Percentiles rank a stretch among this genome's conserved stretches.
phyloP scores from a whole-genome alignment of 352 stramenopile genomes.

The Pythium utonaiense region DNA sequence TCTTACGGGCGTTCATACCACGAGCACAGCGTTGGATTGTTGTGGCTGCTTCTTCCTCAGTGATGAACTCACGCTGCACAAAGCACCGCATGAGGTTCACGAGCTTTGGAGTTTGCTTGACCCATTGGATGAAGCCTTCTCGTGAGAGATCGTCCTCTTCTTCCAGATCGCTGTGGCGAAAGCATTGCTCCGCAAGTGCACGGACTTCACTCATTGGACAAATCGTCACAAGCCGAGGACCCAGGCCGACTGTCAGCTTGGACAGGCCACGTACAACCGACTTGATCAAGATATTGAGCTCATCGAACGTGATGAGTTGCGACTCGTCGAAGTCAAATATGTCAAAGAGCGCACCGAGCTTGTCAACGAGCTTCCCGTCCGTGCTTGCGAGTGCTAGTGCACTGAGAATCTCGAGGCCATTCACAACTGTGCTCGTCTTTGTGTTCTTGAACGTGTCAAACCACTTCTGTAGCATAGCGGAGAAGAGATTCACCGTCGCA shows the following conservation, averaged over 20 bases:
- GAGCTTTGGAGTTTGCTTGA: slow-evolving; percentile 69
- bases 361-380: slow-evolving; percentile 58
- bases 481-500: slow-evolving; percentile 35
- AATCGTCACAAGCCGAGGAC: slow-evolving; percentile 44
- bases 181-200: slow-evolving; percentile 61
- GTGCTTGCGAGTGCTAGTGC: slow-evolving; percentile 45
- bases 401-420: slow-evolving; percentile 64
- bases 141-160: slow-evolving; percentile 60
- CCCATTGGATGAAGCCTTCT: slow-evolving; percentile 50
- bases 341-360: slow-evolving; percentile 59
- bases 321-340: slow-evolving; percentile 77
- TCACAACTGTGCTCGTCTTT: slow-evolving; percentile 51
- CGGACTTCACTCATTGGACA: slow-evolving; percentile 60
- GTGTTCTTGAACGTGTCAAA: slow-evolving; percentile 73
- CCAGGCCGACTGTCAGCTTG: slow-evolving; percentile 61
- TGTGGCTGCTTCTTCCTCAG: slow-evolving; percentile 45
- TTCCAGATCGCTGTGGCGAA: slow-evolving; percentile 59
- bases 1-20: slow-evolving; percentile 46
- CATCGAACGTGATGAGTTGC: slow-evolving; percentile 62
- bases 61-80: slow-evolving; percentile 60
- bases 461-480: slow-evolving; percentile 46
- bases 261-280: slow-evolving; percentile 60
- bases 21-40: slow-evolving; percentile 51
- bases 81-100: slow-evolving; percentile 70
- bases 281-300: slow-evolving; percentile 74